A percentile compares a stretch with the other conserved stretches of the same genome.
Evolutionary conservation across 306 rosid species (phyloP).

Genomic region (Dalbergia cochinchinensis): DNA sequence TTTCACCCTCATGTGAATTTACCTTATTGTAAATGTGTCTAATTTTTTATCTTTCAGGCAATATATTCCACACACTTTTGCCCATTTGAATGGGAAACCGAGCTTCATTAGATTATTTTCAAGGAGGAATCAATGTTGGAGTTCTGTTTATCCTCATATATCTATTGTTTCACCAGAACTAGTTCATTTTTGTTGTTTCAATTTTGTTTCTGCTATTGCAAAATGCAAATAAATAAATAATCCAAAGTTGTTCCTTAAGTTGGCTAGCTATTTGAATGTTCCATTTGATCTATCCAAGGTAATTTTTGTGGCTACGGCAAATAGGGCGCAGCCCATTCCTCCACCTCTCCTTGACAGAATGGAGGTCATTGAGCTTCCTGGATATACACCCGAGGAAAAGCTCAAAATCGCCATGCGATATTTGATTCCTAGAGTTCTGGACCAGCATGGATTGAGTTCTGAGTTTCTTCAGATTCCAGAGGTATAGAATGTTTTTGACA

Average conservation of each 20-base stretch:
- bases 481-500: conserved; percentile 58
- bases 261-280: conserved; percentile 90
- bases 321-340: conserved; percentile 91
- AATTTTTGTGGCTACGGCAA: conserved; percentile 95
- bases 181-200: not conserved
- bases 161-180: not conserved
- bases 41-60: conserved; percentile 15
- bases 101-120: conserved; percentile 13
- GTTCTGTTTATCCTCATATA: no score
- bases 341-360: conserved; percentile 96
- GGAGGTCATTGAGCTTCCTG: conserved; percentile 99
- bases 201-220: not conserved
- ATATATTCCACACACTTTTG: conserved; percentile 5
- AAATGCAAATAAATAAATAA: conserved; percentile 16
- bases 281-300: conserved; percentile 97
- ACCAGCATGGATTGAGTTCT: conserved; percentile 88
- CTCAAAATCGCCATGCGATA: conserved; percentile 90
- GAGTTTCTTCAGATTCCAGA: conserved; percentile 94
- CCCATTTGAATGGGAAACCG: conserved; percentile 42
- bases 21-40: conserved; percentile 13
- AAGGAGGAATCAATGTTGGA: conserved; percentile 19
- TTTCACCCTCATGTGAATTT: conserved; percentile 19
- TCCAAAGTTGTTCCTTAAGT: conserved; percentile 63
- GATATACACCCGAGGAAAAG: conserved; percentile 96
- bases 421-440: conserved; percentile 95